These are phyloP conservation scores for Mesembryanthemum crystallinum DNA, from an alignment of 148 eudicot species.

Conservation along the genomic window DNA sequence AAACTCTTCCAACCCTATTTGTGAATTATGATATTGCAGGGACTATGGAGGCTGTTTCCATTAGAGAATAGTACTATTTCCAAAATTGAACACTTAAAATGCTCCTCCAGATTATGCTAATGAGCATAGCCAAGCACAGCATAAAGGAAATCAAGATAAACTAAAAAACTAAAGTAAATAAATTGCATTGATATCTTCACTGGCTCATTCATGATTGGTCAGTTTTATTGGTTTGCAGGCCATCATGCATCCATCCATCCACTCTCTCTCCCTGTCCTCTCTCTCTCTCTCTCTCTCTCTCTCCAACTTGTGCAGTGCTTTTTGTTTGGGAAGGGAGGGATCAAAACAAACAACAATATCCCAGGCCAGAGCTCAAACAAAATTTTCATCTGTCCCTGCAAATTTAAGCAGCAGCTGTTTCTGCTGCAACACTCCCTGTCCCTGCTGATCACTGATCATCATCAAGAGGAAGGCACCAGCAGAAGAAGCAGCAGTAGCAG, in stretches of 20 bases:
- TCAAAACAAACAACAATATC: not conserved
- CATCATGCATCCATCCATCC: not conserved
- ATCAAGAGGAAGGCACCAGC: not conserved
- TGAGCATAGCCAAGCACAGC: too few relatives aligned
- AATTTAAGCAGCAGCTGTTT: not conserved
- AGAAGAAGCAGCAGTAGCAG: not conserved
- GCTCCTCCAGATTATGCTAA: not conserved
- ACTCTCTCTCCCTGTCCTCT: not conserved
- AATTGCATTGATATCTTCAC: not conserved
- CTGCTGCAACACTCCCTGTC: constrained; percentile 8
- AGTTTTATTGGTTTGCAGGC: constrained; percentile 7
- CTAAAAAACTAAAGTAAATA: too few relatives aligned
- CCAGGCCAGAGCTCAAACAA: not conserved
- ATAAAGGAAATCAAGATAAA: not conserved
- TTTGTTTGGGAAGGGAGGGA: not conserved
- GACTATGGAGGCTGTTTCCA: too few relatives aligned
- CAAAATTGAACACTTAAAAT: too few relatives aligned
- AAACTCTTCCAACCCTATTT: too few relatives aligned
- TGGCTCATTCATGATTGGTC: constrained; percentile 15
- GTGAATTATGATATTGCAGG: too few relatives aligned
- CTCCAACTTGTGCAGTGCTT: not conserved
- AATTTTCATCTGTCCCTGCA: not conserved
- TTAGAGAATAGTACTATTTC: too few relatives aligned
- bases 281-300: not conserved
- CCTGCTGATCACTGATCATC: constrained; percentile 22